Conservation (phyloP, 2,329 filamentous ascomycete species). For the Orbilia javanica region DNA sequence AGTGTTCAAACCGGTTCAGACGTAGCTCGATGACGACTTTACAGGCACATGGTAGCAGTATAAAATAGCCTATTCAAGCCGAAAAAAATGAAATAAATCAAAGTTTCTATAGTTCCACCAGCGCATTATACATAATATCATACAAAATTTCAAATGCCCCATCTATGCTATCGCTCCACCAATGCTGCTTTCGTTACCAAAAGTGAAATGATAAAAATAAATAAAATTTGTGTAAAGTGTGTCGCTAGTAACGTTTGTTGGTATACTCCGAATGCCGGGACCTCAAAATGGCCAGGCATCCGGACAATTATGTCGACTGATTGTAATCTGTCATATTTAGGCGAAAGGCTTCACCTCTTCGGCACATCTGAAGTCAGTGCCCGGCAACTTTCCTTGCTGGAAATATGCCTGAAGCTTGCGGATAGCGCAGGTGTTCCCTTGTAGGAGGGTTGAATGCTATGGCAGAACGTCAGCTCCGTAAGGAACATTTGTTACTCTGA, state of each 20-base stretch:
- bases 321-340: neutral
- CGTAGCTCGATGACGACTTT: no score
- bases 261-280: no score
- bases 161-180: neutral
- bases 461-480: neutral
- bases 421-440: constrained; percentile 12
- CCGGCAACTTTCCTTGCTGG: constrained; percentile 32
- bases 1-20: no score
- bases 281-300: no score
- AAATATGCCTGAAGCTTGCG: constrained; percentile 5
- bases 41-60: no score
- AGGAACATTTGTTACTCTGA: neutral
- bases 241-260: neutral
- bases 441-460: constrained; percentile 12
- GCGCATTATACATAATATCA: neutral
- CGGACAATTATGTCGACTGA: no score
- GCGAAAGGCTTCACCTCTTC: constrained; percentile 28
- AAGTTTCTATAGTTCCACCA: neutral
- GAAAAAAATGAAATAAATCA: no score
- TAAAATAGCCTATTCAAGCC: no score
- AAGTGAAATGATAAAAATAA: neutral
- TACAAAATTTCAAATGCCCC: neutral
- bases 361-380: constrained; percentile 4
- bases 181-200: constrained; percentile 1
- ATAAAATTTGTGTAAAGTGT: neutral